A percentile compares a stretch with the other conserved stretches of the same genome.
Evolutionary conservation across 1,139 yeast species (phyloP).

Genomic region (Yarrowia galli): DNA sequence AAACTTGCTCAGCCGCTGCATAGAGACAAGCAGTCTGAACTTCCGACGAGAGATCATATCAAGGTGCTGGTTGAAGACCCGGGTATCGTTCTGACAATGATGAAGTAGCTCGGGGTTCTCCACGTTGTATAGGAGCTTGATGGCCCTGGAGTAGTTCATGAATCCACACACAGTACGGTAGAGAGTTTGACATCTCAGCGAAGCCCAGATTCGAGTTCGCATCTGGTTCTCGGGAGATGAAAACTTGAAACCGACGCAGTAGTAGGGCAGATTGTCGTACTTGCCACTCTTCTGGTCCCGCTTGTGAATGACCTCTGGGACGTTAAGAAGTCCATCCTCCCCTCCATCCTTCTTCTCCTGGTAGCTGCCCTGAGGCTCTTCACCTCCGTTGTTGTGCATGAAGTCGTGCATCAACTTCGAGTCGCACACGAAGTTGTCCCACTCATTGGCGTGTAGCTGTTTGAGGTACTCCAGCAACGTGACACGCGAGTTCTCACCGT

Average conservation of each 20-base stretch:
- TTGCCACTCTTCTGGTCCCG: conserved; percentile 40
- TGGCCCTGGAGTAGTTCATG: conserved; percentile 71
- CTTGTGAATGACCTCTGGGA: conserved; percentile 11
- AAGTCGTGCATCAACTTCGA: conserved; percentile 41
- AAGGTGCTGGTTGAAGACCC: conserved; percentile 53
- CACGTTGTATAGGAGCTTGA: conserved; percentile 67
- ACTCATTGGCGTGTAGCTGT: conserved; percentile 70
- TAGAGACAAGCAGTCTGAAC: conserved; percentile 70
- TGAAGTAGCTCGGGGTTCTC: conserved; percentile 59
- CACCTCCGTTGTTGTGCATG: conserved; percentile 40
- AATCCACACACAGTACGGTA: conserved; percentile 82
- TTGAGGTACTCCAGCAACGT: conserved; percentile 78
- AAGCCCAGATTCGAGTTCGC: conserved; percentile 83
- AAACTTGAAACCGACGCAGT: conserved; percentile 73
- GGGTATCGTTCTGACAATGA: conserved; percentile 50
- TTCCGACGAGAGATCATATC: conserved; percentile 66
- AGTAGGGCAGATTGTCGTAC: conserved; percentile 64
- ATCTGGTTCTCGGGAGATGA: conserved; percentile 66
- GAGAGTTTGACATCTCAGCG: conserved; percentile 76
- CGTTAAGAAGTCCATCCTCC: conserved; percentile 37
- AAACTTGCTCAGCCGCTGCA: conserved; percentile 69
- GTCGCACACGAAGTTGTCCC: conserved; percentile 78
- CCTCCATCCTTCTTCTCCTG: conserved; percentile 40
- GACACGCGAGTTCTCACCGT: conserved; percentile 63
- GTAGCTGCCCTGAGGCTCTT: conserved; percentile 42